phyloP scores from a whole-genome alignment of 768 basidiomycete species.

The Lanmaoa rubissima region DNA sequence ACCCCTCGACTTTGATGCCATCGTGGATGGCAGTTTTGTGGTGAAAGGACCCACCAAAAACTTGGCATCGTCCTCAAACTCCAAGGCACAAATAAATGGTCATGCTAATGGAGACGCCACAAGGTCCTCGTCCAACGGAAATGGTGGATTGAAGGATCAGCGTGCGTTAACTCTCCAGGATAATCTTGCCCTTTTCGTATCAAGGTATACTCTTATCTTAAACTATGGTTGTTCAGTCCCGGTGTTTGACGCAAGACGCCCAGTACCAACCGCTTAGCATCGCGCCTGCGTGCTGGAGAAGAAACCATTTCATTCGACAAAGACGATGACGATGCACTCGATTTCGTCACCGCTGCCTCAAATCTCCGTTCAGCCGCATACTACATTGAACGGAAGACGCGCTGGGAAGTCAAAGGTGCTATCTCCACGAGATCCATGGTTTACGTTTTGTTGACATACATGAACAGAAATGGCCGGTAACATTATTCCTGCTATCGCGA shows the following conservation, averaged over 20 bases:
- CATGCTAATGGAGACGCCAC: conserved; percentile 14
- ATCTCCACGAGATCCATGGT: background rate
- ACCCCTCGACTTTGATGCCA: conserved; percentile 78
- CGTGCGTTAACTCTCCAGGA: conserved; percentile 72
- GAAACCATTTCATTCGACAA: conserved; percentile 89
- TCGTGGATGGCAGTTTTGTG: conserved; percentile 62
- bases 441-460: background rate
- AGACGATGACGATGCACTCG: conserved; percentile 94
- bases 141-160: conserved; percentile 73
- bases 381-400: conserved; percentile 82
- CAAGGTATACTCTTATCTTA: conserved; percentile 57
- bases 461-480: conserved; percentile 95
- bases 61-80: conserved; percentile 8
- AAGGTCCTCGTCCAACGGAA: conserved; percentile 14
- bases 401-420: conserved; percentile 95
- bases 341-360: conserved; percentile 94
- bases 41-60: conserved; percentile 33
- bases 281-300: conserved; percentile 63
- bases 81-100: conserved; percentile 29
- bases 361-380: conserved; percentile 92
- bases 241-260: conserved; percentile 6
- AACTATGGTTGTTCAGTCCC: background rate
- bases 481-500: conserved; percentile 98
- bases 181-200: conserved; percentile 77
- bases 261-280: conserved; percentile 80